A percentile compares a stretch with the other conserved stretches of the same genome.
Conservation (phyloP, 305 asterid genomes). For the Fraxinus xanthoxyloides region DNA sequence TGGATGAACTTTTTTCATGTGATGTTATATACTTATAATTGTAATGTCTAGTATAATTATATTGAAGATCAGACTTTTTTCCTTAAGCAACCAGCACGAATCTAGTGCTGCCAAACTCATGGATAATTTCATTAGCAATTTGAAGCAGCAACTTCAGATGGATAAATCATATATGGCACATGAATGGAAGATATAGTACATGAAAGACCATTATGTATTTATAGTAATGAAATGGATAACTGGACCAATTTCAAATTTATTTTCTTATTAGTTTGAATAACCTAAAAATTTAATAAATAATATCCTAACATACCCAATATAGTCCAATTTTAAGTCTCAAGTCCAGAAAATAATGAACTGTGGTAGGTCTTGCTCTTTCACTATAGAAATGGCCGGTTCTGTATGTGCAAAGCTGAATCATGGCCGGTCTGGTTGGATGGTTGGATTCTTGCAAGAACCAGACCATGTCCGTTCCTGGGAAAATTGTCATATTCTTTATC, state of each 20-base stretch:
- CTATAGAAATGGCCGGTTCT: background rate
- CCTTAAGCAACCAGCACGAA: background rate
- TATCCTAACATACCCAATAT: too few species aligned
- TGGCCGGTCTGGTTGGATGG: background rate
- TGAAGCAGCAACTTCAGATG: too few species aligned
- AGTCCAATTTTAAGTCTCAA: too few species aligned
- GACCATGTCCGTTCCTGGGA: background rate
- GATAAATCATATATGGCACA: background rate
- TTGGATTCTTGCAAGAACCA: background rate
- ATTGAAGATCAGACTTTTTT: background rate
- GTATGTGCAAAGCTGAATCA: background rate
- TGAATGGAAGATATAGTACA: background rate
- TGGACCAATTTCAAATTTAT: too few species aligned
- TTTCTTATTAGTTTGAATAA: too few species aligned
- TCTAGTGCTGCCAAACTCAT: background rate
- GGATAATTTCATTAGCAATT: background rate
- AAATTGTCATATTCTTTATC: background rate
- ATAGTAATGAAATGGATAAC: too few species aligned
- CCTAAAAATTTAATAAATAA: too few species aligned
- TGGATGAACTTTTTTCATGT: background rate
- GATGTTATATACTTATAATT: background rate
- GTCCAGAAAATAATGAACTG: too few species aligned
- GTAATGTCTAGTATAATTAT: background rate
- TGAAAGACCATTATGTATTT: background rate
- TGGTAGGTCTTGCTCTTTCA: background rate